Percentiles rank a stretch among this genome's conserved stretches.
Conservation (phyloP, 2,329 filamentous ascomycete species). For the Plectosphaerella cucumerina region DNA sequence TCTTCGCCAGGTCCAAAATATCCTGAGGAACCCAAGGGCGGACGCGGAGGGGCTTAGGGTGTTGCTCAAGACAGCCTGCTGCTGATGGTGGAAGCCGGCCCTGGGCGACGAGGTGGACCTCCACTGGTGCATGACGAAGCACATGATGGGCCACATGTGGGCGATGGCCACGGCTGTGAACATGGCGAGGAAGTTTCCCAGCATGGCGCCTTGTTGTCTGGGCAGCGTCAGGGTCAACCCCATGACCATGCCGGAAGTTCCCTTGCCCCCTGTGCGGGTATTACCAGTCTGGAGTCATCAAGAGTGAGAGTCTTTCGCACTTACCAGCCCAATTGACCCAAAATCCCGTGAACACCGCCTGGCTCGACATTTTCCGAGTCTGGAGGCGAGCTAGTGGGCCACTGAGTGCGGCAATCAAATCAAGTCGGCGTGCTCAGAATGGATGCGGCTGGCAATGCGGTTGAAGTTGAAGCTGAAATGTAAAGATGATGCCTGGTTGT, state of each 20-base stretch:
- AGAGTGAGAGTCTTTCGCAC: neutral
- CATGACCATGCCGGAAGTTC: neutral
- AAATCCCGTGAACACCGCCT: neutral
- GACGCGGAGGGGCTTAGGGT: neutral
- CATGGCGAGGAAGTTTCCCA: neutral
- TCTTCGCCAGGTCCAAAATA: neutral
- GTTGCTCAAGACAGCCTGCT: neutral
- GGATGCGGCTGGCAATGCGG: no score
- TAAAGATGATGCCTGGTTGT: no score
- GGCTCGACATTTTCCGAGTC: neutral
- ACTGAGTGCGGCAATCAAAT: no score
- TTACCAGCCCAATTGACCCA: neutral
- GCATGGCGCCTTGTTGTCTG: neutral
- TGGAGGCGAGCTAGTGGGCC: no score
- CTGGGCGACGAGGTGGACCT: neutral
- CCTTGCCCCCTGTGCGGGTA: neutral
- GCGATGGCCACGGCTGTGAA: neutral
- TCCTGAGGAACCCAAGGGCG: neutral
- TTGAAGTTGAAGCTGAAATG: no score
- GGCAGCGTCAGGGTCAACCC: neutral
- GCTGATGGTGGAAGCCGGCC: neutral
- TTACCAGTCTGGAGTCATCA: neutral
- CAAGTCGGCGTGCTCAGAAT: no score
- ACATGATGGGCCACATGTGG: neutral
- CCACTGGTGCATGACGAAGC: neutral